Evolutionary conservation across 192 early-diverging fungal genomes (phyloP).

Genomic region (Obelidium mucronatum): DNA sequence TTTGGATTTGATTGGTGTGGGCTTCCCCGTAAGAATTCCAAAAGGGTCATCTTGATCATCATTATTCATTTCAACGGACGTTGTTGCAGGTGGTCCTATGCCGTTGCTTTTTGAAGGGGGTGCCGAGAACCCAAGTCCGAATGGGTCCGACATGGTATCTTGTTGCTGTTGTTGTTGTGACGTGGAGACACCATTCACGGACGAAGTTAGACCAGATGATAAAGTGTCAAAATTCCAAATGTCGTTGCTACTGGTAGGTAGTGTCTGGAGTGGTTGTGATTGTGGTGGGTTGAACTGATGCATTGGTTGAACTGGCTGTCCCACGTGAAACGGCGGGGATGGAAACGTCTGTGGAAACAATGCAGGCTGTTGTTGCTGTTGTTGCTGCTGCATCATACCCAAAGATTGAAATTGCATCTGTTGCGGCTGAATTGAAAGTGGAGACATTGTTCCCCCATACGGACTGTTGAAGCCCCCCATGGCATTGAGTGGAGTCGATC

Average conservation of each 20-base stretch:
- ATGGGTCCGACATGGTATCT: background rate
- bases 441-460: background rate
- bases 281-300: background rate
- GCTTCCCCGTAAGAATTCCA: slow-evolving; percentile 23
- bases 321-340: background rate
- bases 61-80: background rate
- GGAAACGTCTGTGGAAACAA: background rate
- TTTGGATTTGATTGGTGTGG: background rate
- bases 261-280: background rate
- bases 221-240: slow-evolving; percentile 34
- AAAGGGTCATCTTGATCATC: slow-evolving; percentile 18
- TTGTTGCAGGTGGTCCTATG: background rate
- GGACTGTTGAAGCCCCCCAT: background rate
- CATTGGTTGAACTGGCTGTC: background rate
- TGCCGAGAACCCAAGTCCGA: slow-evolving; percentile 8
- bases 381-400: background rate
- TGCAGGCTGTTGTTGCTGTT: background rate
- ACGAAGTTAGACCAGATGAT: background rate
- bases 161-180: no score
- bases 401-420: background rate
- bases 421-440: background rate
- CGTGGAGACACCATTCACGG: background rate
- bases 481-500: background rate
- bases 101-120: background rate
- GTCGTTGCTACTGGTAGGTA: background rate